These are phyloP conservation scores for Metroxylon sagu DNA, from an alignment of 176 grass and related monocot species.

Conservation along the genomic window DNA sequence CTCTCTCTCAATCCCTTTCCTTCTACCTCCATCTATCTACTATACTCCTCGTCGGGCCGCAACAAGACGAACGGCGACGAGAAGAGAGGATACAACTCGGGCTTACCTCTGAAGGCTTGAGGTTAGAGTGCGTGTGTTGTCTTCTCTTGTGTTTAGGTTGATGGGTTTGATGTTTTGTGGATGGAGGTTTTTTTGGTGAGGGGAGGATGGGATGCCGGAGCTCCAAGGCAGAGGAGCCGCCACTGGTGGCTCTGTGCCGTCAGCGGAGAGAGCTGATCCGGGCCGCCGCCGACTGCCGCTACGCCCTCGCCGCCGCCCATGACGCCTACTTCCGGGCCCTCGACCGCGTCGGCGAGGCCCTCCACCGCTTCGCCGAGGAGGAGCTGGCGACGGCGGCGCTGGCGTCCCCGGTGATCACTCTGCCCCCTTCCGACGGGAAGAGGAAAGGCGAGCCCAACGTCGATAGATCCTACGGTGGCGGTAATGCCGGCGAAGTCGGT, in stretches of 20 bases:
- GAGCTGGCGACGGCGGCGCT: constrained; percentile 29
- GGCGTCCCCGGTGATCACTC: constrained; percentile 55
- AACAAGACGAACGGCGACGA: no score
- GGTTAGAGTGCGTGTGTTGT: no score
- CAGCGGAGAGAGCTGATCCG: constrained; percentile 68
- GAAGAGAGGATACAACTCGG: no score
- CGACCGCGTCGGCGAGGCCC: constrained; percentile 63
- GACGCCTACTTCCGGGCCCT: constrained; percentile 72
- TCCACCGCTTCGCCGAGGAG: constrained; percentile 55
- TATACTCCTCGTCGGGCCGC: no score
- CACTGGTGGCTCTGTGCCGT: constrained; percentile 53
- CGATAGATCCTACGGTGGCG: neutral
- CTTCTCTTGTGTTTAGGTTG: no score
- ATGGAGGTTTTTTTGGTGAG: no score
- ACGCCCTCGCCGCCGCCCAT: constrained; percentile 51
- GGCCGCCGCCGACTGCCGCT: constrained; percentile 39
- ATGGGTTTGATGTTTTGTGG: no score
- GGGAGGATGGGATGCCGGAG: constrained; percentile 57
- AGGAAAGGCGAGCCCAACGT: constrained; percentile 7
- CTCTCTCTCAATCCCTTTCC: no score
- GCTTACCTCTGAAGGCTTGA: no score
- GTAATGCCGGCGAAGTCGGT: neutral
- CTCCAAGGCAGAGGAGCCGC: constrained; percentile 65
- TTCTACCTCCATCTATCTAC: no score
- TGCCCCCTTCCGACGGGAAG: constrained; percentile 46